Evolutionary conservation across 2,329 filamentous ascomycete species (phyloP), one percentile per base, ranked within the genome.

Genomic region (Aspergillus piperis): DNA sequence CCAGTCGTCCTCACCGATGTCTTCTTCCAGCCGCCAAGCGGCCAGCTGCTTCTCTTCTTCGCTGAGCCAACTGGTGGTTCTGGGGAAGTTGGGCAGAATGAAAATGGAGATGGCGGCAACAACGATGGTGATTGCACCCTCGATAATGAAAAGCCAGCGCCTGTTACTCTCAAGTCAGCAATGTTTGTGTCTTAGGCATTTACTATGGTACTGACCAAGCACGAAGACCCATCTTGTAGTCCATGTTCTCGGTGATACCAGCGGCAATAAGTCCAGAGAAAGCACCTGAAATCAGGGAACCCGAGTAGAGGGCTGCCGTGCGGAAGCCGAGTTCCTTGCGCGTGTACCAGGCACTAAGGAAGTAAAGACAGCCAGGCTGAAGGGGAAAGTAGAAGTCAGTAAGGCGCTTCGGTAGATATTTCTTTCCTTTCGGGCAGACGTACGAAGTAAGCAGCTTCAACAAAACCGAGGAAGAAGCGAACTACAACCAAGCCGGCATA

Each of bases 131-230:
- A 88, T 81, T 15, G 81, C 79, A 23, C 89, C 89, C 72, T 91
- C 88, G 41, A 91, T 86, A 57, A 91, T 86, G 75, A 90, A 90
- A 0, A 90, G 77, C 84, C 84, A 88, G 11, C 86, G 79, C 73
- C 70, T 70, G 27, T 21, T 5, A 8, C 8, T 6, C 19, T 60
- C 38, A 51, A 63, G 58, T 41, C 51, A 62, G 32, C 3, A n/a
- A 15, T 36, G 10, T 2, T 0, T n/a, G 21, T 5, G 10, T 39
- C 32, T 44, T 1, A 25, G 2, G 10, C 19, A 7, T 32, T 36
- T 13, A 36, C 4, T 2, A 13, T 36, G 32, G 11, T 15, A 68
- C 74, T 65, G 69, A 75, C 88, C 83, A 91, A 3, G 86, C 86
- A 2, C 80, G 75, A 2, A 88, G 75, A 0, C 87, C 88, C 7